Conservation (phyloP, 208 protist species). For the Crithidia bombi region DNA sequence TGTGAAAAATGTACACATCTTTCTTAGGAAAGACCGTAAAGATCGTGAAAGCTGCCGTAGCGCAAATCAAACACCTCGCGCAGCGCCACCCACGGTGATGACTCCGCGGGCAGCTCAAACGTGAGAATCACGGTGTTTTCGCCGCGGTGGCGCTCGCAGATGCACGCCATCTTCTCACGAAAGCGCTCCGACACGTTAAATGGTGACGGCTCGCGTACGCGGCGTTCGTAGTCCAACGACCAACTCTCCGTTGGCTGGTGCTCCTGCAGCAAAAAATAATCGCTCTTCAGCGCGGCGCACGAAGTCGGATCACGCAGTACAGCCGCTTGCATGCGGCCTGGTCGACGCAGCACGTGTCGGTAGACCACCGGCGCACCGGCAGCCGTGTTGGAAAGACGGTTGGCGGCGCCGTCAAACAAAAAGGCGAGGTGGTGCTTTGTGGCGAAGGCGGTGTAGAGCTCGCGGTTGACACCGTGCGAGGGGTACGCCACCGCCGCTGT, state of each 20-base stretch:
- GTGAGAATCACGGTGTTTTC: conserved; percentile 58
- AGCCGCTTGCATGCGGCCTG: conserved; percentile 46
- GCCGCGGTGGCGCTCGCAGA: conserved; percentile 10
- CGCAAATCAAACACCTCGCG: conserved; percentile 70
- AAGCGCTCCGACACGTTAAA: conserved; percentile 87
- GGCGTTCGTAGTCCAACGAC: conserved; percentile 45
- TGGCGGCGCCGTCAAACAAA: conserved; percentile 33
- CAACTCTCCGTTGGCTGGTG: conserved; percentile 41
- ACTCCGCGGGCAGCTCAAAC: conserved; percentile 49
- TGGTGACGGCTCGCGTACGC: conserved; percentile 75
- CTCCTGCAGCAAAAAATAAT: conserved; percentile 79
- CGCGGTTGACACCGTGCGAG: conserved; percentile 30
- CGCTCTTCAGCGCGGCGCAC: conserved; percentile 71
- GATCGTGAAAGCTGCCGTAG: conserved; percentile 68
- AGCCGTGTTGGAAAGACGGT: not conserved
- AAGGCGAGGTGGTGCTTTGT: conserved; percentile 42
- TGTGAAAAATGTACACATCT: not conserved
- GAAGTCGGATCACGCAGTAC: conserved; percentile 75
- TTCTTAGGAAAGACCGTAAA: conserved; percentile 40
- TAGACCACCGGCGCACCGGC: conserved; percentile 21
- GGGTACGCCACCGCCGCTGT: conserved; percentile 5
- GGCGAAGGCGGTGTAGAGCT: conserved; percentile 44
- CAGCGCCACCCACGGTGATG: conserved; percentile 67
- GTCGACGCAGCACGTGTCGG: conserved; percentile 57
- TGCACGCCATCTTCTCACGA: conserved; percentile 56